phyloP scores from a whole-genome alignment of 139 green algal genomes.

The Cymbomonas tetramitiformis region DNA sequence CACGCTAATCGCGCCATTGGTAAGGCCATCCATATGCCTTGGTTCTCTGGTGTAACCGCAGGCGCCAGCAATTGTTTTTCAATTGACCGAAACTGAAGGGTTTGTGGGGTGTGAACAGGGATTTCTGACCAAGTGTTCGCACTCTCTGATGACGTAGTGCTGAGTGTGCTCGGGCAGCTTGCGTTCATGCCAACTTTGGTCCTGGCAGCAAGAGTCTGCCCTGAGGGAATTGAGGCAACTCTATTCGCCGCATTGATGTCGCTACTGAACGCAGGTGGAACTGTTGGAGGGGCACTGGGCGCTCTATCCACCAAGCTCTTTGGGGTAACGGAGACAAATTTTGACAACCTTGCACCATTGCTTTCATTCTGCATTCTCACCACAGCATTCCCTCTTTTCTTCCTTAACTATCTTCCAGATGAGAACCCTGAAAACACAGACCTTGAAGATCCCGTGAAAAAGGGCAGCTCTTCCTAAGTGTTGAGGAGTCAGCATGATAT shows the following conservation, averaged over 20 bases:
- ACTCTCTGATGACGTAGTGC: conserved; percentile 72
- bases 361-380: too few relatives aligned
- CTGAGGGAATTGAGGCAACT: conserved; percentile 73
- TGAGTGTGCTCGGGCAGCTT: conserved; percentile 80
- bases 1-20: conserved; percentile 28
- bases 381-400: too few relatives aligned
- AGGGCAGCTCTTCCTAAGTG: too few relatives aligned
- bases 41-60: too few relatives aligned
- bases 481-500: too few relatives aligned
- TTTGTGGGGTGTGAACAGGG: too few relatives aligned
- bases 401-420: too few relatives aligned
- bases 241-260: conserved; percentile 93
- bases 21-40: too few relatives aligned
- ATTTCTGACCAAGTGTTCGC: conserved; percentile 78
- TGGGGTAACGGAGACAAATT: conserved; percentile 53
- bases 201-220: conserved; percentile 54
- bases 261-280: conserved; percentile 63
- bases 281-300: conserved; percentile 34
- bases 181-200: conserved; percentile 93
- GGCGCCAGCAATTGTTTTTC: too few relatives aligned
- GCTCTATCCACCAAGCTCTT: conserved; percentile 51
- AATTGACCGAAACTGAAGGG: neutral
- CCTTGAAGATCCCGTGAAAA: too few relatives aligned
- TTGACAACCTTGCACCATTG: conserved; percentile 56
- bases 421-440: too few relatives aligned